phyloP scores from a whole-genome alignment of 768 basidiomycete species.

The Epithele typhae region DNA sequence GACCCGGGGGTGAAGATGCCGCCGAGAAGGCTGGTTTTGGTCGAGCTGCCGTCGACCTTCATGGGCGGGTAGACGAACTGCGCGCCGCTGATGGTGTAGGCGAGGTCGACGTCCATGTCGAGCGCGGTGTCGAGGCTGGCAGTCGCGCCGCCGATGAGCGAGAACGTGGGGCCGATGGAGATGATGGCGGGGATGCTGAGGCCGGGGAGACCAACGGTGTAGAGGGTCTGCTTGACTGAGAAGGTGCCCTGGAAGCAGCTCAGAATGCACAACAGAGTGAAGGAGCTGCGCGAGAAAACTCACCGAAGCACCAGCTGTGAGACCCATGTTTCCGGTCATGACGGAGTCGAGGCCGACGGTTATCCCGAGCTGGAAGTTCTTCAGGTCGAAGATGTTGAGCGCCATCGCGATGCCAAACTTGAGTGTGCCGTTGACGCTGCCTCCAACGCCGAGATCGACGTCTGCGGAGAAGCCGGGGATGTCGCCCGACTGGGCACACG shows the following conservation, averaged over 20 bases:
- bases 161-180: conserved; percentile 43
- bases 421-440: conserved; percentile 29
- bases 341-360: not conserved
- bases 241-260: conserved; percentile 32
- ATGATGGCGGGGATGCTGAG: conserved; percentile 49
- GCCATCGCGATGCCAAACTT: conserved; percentile 35
- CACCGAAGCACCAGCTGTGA: not conserved
- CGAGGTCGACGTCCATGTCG: conserved; percentile 38
- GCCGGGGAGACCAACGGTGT: conserved; percentile 38
- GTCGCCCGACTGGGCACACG: conserved; percentile 15
- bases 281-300: too few species aligned
- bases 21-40: not conserved
- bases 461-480: conserved; percentile 15
- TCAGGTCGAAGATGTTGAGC: conserved; percentile 40
- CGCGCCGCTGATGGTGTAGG: conserved; percentile 38
- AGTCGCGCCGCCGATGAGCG: conserved; percentile 31
- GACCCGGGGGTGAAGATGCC: too few species aligned
- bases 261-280: not conserved
- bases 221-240: conserved; percentile 30
- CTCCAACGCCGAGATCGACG: conserved; percentile 21
- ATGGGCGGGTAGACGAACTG: conserved; percentile 40
- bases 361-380: conserved; percentile 7
- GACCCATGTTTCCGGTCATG: not conserved
- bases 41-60: not conserved
- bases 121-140: conserved; percentile 30